phyloP scores from a whole-genome alignment of 176 grass and related monocot species.

The Tillandsia leiboldiana region DNA sequence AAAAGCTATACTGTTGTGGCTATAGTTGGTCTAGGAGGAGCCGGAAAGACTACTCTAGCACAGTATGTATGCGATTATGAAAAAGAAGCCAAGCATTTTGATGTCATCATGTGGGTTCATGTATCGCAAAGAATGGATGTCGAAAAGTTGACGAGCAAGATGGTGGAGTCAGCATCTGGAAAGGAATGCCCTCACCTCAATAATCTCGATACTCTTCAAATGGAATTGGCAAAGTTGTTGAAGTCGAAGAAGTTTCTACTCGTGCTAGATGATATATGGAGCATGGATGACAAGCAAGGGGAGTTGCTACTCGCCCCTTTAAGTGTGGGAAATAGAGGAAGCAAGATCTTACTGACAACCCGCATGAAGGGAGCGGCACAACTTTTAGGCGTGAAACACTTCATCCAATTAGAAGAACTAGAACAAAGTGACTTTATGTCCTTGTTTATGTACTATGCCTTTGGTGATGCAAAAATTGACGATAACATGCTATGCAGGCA shows the following conservation, averaged over 20 bases:
- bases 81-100: neutral
- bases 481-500: neutral
- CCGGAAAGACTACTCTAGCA: constrained; percentile 7
- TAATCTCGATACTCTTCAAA: constrained; percentile 14
- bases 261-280: constrained; percentile 17
- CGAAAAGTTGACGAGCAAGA: neutral
- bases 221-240: neutral
- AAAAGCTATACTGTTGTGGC: constrained; percentile 1
- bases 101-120: constrained; percentile 22
- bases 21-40: constrained; percentile 1
- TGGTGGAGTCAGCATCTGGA: constrained; percentile 5
- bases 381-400: neutral
- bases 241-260: neutral
- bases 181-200: neutral
- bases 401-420: neutral
- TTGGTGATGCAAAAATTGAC: neutral
- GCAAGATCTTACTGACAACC: constrained; percentile 19
- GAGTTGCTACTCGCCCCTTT: neutral
- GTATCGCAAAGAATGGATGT: constrained; percentile 17
- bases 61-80: constrained; percentile 4
- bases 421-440: neutral
- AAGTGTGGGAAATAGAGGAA: neutral
- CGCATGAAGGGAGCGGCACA: neutral
- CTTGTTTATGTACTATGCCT: constrained; percentile 12
- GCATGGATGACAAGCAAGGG: neutral